These are phyloP conservation scores for Fusarium sororula DNA, from an alignment of 2,329 filamentous ascomycete genomes.

Conservation along the genomic window DNA sequence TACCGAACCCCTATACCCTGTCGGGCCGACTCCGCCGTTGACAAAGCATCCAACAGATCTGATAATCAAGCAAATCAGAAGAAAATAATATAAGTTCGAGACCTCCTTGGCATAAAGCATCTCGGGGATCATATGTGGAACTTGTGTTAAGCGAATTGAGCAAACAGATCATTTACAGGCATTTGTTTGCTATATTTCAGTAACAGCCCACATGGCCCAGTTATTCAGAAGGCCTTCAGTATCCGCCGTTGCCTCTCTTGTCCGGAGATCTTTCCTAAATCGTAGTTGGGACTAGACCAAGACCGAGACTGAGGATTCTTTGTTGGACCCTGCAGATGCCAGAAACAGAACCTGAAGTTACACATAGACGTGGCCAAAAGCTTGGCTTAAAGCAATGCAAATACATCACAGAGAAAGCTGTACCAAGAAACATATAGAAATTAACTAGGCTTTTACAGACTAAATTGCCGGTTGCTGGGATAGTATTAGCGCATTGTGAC, in stretches of 20 bases:
- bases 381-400: too few species aligned
- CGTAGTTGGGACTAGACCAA: neutral
- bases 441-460: rapidly evolving
- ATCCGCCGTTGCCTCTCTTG: neutral
- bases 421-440: too few species aligned
- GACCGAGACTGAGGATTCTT: neutral
- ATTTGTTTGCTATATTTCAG: neutral
- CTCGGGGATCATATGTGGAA: neutral
- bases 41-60: neutral
- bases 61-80: neutral
- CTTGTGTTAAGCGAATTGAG: neutral
- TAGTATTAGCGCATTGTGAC: too few species aligned
- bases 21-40: neutral
- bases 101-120: neutral
- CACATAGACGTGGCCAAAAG: too few species aligned
- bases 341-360: neutral
- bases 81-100: neutral
- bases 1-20: neutral
- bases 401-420: rapidly evolving
- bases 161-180: neutral
- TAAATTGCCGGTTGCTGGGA: too few species aligned
- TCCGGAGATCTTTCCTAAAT: neutral
- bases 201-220: neutral
- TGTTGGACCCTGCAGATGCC: neutral
- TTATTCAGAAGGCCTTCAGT: neutral